Base-by-base conservation (phyloP, 345 rosid species). In the Acer saccharum region DNA sequence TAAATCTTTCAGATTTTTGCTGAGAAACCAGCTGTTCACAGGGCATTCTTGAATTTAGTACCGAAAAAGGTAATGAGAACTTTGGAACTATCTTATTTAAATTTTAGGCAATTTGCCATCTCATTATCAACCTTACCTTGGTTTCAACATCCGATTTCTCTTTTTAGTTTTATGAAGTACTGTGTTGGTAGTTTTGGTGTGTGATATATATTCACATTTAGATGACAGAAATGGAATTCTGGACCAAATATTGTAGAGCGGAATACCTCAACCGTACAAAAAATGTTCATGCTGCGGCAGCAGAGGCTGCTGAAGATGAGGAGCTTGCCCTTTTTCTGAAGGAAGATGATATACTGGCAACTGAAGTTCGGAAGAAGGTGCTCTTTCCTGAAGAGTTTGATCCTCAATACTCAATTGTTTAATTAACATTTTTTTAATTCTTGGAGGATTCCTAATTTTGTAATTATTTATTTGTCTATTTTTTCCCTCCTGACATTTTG, bases 261-360 rank as follows among this genome's bases (percentile, higher is more conserved):
- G 98, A 92, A 77, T 91, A 88, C 87, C 94, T 96, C 82, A 94
- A 90, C 72, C 88, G 88, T 83, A 87, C 93, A 25, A 89, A 83
- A 86, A 92, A 89, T 81, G 85, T 88, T 80, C 79, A 83, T 77
- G 92, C 97, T 78, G 94, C 91, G 21, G 94, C 90, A 77, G 99
- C 99, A 25, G 99, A 94, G 81, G 98, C 98, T 76, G 99, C 98
- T 69, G 99, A 96, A 87, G 99, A 96, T 74, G 97, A 94, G 85
- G 97, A 91, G 75, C 97, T 96, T 80, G 97, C 97, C 54, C 85
- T 94, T 78, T 94, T 96, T 73, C 86, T 96, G 71, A 96, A 86
- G 88, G 93, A 88, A 79, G 98, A 96, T 86, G 93, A 90, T 74
- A 90, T 94, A 73, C 88, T 96, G 90, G 95, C 95, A 43, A 83